A percentile compares a stretch with the other conserved stretches of the same genome.
These are phyloP conservation scores for Phaffia australis DNA, from an alignment of 768 basidiomycete genomes.

Conservation along the genomic window DNA sequence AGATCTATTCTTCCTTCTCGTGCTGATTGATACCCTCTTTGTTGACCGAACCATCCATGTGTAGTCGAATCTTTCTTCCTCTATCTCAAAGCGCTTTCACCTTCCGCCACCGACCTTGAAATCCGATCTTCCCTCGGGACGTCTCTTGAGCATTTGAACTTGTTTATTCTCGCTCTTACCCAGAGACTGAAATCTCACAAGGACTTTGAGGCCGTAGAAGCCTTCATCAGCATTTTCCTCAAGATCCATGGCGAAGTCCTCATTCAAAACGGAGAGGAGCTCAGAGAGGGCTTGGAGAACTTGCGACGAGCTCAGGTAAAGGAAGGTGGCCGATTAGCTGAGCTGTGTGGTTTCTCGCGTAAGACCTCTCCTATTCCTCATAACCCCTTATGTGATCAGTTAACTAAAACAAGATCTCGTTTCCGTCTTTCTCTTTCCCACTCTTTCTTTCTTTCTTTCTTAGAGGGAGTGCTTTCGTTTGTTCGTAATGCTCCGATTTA, in stretches of 20 bases:
- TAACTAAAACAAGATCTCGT: background rate
- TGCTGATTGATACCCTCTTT: background rate
- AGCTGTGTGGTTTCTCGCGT: slow-evolving; percentile 28
- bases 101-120: slow-evolving; percentile 83
- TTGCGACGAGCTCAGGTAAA: slow-evolving; percentile 56
- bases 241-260: slow-evolving; percentile 73
- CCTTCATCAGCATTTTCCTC: slow-evolving; percentile 72
- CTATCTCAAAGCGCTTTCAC: slow-evolving; percentile 73
- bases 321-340: slow-evolving; percentile 62
- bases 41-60: background rate
- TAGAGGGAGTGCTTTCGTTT: slow-evolving; percentile 19
- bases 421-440: background rate
- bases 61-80: slow-evolving; percentile 72
- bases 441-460: background rate
- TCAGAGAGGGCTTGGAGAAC: slow-evolving; percentile 49
- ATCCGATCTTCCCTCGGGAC: slow-evolving; percentile 56
- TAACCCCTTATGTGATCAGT: background rate
- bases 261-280: slow-evolving; percentile 51
- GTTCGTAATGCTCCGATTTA: slow-evolving; percentile 21
- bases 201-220: slow-evolving; percentile 93
- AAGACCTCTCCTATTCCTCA: background rate
- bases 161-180: slow-evolving; percentile 64
- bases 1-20: background rate
- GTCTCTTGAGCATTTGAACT: slow-evolving; percentile 50
- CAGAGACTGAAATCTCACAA: slow-evolving; percentile 62